Evolutionary conservation across 2,329 filamentous ascomycete species (phyloP), one percentile per base, ranked within the genome.

Genomic region (Myriangium duriaei): DNA sequence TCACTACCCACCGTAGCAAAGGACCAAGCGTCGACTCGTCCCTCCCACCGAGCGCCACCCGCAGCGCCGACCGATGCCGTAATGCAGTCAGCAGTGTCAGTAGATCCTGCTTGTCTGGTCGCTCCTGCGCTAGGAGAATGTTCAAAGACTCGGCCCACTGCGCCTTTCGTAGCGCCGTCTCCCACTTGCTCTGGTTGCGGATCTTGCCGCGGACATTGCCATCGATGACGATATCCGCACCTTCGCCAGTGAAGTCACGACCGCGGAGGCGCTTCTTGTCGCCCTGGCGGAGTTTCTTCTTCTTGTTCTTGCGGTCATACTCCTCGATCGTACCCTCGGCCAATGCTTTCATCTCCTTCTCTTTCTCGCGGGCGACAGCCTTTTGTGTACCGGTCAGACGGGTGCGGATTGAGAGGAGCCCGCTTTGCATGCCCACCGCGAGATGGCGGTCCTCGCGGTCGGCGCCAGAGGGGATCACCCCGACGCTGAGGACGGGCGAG

Each of bases 351-450:
- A 93, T 92, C 59, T 84, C 83, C 64, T 81, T 83, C 54, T 82
- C 79, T 35, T 80, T 75, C 58, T 88, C 81, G 16, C 74, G 70
- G 49, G 84, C 81, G 45, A 75, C 76, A 15, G 75, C 69, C 39
- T 88, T 88, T 51, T 92, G 82, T 38, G 81, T 69, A 4, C 85
- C 85, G 0, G 81, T 85, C 10, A 93, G 71, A n/a, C 86, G 77
- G 1, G 88, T 96, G 54, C 82, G 81, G 51, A 96, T 72, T 17
- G 83, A 92, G 9, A 98, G 69, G n/a, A 94, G 73, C 32, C 91
- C 91, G 2, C 83, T 92, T 52, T 91, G 80, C 78, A 96, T 88
- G 57, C 88, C 91, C 1, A 98, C 91, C 4, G 82, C 86, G 37
- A 98, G 73, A 60, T 98, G 91, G 47, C 86, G 85, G 62, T 98